Percentiles rank a stretch among this genome's conserved stretches.
phyloP scores from a whole-genome alignment of 2,329 filamentous ascomycete genomes.

The Elsinoe necatrix region DNA sequence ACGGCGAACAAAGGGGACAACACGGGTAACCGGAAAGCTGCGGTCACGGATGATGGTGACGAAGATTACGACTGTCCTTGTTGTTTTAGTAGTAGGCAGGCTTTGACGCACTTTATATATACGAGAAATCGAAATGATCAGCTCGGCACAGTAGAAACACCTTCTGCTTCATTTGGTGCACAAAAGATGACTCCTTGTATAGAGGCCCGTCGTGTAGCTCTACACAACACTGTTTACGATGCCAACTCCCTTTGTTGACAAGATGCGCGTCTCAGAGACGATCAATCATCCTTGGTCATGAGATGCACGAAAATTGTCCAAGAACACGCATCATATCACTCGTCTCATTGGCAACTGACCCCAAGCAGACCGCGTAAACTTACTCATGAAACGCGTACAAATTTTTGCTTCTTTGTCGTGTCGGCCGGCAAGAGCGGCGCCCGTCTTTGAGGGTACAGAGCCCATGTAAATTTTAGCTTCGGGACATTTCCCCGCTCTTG shows the following conservation, averaged over 20 bases:
- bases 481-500: constrained; percentile 5
- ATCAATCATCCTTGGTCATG: constrained; percentile 7
- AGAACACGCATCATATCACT: neutral
- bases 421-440: neutral
- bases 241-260: neutral
- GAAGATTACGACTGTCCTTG: constrained; percentile 1
- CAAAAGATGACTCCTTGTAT: too few species aligned
- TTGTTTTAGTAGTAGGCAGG: constrained; percentile 7
- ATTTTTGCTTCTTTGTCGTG: constrained; percentile 4
- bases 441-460: neutral
- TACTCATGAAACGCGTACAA: neutral
- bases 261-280: neutral
- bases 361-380: neutral
- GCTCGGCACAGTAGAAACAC: too few species aligned
- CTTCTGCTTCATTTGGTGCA: too few species aligned
- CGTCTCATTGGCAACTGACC: constrained; percentile 6
- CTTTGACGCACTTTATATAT: neutral
- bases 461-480: neutral
- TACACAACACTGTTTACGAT: neutral
- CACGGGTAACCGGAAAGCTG: neutral
- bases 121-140: neutral
- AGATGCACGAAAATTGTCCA: constrained; percentile 3
- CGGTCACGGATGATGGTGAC: neutral
- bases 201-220: neutral
- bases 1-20: neutral